These are phyloP conservation scores for Fragilaria radians DNA, from an alignment of 108 stramenopile genomes.

Conservation along the genomic window DNA sequence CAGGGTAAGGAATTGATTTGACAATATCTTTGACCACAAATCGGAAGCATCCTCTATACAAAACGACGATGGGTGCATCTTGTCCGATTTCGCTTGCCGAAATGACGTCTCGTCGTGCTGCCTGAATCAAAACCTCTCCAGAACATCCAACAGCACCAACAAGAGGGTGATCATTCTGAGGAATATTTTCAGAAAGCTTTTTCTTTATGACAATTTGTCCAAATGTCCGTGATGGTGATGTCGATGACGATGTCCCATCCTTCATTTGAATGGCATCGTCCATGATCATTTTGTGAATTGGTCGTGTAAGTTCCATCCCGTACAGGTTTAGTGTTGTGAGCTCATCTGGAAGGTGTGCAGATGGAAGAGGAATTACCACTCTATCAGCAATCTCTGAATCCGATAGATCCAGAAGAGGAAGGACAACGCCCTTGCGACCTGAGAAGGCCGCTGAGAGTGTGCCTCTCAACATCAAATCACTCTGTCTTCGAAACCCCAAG, in stretches of 20 bases:
- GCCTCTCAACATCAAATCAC: neutral
- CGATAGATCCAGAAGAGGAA: neutral
- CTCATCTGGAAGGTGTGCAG: slow-evolving; percentile 63
- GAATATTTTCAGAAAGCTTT: slow-evolving; percentile 1
- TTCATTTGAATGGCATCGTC: slow-evolving; percentile 37
- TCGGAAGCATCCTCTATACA: slow-evolving; percentile 60
- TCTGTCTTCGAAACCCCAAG: neutral
- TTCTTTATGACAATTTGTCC: slow-evolving; percentile 64
- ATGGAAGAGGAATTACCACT: slow-evolving; percentile 54
- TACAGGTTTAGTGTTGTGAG: slow-evolving; percentile 61
- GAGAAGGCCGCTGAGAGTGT: too few species aligned
- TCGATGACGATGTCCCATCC: neutral
- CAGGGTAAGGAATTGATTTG: slow-evolving; percentile 61
- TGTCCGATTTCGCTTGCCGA: slow-evolving; percentile 5
- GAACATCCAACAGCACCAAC: slow-evolving; percentile 78
- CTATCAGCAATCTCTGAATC: neutral
- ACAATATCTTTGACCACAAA: slow-evolving; percentile 70
- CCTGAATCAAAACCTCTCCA: slow-evolving; percentile 51
- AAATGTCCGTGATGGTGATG: slow-evolving; percentile 20
- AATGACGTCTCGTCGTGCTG: slow-evolving; percentile 10
- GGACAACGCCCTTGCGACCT: neutral
- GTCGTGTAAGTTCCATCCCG: slow-evolving; percentile 46
- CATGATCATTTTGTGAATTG: slow-evolving; percentile 60
- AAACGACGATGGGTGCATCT: slow-evolving; percentile 26
- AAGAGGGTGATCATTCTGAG: slow-evolving; percentile 18